phyloP scores from a whole-genome alignment of 1,139 yeast species.

The Taphrina communis region DNA sequence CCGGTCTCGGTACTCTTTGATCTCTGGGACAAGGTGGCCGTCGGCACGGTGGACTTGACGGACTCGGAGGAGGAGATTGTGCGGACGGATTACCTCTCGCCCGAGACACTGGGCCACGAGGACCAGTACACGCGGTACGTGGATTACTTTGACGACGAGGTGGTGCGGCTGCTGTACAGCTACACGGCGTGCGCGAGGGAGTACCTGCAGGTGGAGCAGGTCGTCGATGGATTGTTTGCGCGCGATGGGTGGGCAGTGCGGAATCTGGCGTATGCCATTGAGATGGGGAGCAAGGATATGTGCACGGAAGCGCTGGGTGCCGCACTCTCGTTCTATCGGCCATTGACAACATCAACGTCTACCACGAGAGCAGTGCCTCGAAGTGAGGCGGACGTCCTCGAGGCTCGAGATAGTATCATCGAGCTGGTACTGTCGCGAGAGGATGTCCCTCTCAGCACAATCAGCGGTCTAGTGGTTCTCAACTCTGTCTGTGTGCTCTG shows the following conservation, averaged over 20 bases:
- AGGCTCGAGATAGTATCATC: conserved; percentile 10
- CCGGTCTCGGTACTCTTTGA: conserved; percentile 36
- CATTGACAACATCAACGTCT: neutral
- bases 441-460: neutral
- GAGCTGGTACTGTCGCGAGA: neutral
- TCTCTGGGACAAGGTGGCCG: conserved; percentile 29
- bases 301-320: conserved; percentile 37
- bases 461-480: conserved; percentile 15
- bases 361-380: conserved; percentile 1
- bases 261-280: conserved; percentile 24
- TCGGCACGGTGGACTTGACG: conserved; percentile 17
- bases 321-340: conserved; percentile 23
- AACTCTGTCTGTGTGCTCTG: conserved; percentile 27
- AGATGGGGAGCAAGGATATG: conserved; percentile 33
- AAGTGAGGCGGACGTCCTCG: neutral
- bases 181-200: conserved; percentile 1
- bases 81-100: conserved; percentile 21
- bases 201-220: conserved; percentile 19
- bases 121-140: conserved; percentile 26
- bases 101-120: conserved; percentile 2
- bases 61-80: conserved; percentile 36
- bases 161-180: conserved; percentile 24
- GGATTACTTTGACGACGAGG: conserved; percentile 37
- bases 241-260: conserved; percentile 26
- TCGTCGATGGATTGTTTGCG: conserved; percentile 25